These are phyloP conservation scores for Aspergillaceae sp. DNA, from an alignment of 2,329 filamentous ascomycete species.

Conservation along the genomic window DNA sequence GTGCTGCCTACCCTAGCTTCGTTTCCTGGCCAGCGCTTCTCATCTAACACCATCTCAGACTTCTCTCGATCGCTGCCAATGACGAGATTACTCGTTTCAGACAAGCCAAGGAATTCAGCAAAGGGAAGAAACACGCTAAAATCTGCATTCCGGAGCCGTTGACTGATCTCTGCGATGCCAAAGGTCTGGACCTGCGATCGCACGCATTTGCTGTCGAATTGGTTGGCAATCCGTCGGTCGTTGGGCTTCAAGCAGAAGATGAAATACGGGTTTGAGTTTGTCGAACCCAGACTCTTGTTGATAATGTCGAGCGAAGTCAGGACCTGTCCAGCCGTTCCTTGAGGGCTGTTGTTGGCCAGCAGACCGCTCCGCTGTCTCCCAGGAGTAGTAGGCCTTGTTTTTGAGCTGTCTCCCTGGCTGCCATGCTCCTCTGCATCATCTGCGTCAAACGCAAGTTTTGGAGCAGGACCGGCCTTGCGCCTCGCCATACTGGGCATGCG, in stretches of 20 bases:
- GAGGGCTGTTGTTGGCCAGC: constrained; percentile 41
- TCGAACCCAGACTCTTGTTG: constrained; percentile 71
- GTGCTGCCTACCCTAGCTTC: constrained; percentile 87
- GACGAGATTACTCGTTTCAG: constrained; percentile 73
- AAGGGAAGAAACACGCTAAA: constrained; percentile 95
- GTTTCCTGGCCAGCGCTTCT: constrained; percentile 84
- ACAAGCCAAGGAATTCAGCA: constrained; percentile 83
- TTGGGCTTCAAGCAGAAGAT: constrained; percentile 97
- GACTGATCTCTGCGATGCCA: constrained; percentile 93
- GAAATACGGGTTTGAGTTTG: constrained; percentile 87
- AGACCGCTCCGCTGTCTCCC: constrained; percentile 32
- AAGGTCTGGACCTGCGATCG: constrained; percentile 89
- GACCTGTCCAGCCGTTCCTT: constrained; percentile 90
- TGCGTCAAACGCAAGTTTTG: constrained; percentile 31
- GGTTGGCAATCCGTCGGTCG: constrained; percentile 91
- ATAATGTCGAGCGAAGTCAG: constrained; percentile 82
- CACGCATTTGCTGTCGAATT: constrained; percentile 98
- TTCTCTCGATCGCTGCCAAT: constrained; percentile 91
- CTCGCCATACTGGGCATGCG: constrained; percentile 88
- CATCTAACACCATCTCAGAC: constrained; percentile 81
- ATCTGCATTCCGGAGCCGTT: constrained; percentile 82
- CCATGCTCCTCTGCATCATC: constrained; percentile 35
- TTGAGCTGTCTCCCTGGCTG: constrained; percentile 23
- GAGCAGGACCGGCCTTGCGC: constrained; percentile 55
- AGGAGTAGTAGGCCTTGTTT: constrained; percentile 10